Evolutionary conservation across 106 monocot species (phyloP).

Genomic region (Gastrodia elata): DNA sequence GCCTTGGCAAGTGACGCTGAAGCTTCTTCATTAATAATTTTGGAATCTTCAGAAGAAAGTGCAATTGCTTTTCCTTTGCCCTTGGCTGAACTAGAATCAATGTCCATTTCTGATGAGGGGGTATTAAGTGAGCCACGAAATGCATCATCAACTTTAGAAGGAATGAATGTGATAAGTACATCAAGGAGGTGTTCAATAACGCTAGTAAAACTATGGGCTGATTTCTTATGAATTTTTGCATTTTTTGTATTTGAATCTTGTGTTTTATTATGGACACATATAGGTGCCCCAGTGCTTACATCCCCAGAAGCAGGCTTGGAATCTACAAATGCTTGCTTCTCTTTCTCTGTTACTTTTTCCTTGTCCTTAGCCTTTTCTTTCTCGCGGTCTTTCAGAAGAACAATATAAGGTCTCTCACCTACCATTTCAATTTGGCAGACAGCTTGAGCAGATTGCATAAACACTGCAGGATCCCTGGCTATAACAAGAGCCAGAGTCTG

Average conservation of each 20-base stretch:
- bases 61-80: conserved; percentile 82
- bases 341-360: conserved; percentile 67
- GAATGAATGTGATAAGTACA: conserved; percentile 46
- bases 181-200: conserved; percentile 90
- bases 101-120: conserved; percentile 69
- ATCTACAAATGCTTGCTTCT: conserved; percentile 30
- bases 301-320: conserved; percentile 29
- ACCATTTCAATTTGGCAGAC: conserved; percentile 92
- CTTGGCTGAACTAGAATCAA: conserved; percentile 48
- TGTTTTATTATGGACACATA: conserved; percentile 27
- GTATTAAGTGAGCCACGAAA: conserved; percentile 29
- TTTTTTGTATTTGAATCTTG: conserved; percentile 53
- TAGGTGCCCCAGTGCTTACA: conserved; percentile 7
- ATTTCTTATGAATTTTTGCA: conserved; percentile 64
- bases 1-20: conserved; percentile 79
- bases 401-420: conserved; percentile 83
- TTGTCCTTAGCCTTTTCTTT: conserved; percentile 86
- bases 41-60: conserved; percentile 47
- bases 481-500: conserved; percentile 81
- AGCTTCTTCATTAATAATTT: conserved; percentile 50
- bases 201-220: conserved; percentile 77
- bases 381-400: conserved; percentile 83
- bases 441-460: conserved; percentile 79
- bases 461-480: conserved; percentile 70
- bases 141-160: conserved; percentile 33